Evolutionary conservation across 345 rosid genomes (phyloP).

Genomic region (Lepidium sativum): DNA sequence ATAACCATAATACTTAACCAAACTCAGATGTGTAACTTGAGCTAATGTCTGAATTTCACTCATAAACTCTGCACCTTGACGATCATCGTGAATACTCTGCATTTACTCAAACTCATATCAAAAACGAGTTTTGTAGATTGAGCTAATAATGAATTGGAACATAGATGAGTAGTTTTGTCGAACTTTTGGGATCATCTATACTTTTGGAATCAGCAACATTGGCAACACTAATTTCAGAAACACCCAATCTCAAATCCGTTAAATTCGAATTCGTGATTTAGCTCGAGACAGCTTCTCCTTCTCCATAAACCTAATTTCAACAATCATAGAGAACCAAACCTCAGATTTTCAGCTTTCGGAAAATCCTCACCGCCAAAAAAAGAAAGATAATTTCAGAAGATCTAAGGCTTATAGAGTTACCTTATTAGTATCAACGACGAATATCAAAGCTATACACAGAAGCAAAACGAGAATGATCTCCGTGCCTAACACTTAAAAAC

Average conservation of each 20-base stretch:
- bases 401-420: slow-evolving; percentile 23
- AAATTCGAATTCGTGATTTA: slow-evolving; percentile 5
- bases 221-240: slow-evolving; percentile 1
- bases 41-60: no score
- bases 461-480: slow-evolving; percentile 21
- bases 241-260: slow-evolving; percentile 13
- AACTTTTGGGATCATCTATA: not conserved
- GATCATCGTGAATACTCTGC: no score
- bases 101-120: no score
- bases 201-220: slow-evolving; percentile 16
- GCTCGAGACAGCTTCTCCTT: slow-evolving; percentile 12
- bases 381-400: not conserved
- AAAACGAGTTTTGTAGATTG: no score
- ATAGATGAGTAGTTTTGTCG: not conserved
- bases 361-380: not conserved
- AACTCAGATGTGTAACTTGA: no score
- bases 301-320: slow-evolving; percentile 29
- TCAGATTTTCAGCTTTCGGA: not conserved
- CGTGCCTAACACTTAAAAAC: no score
- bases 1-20: no score
- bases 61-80: no score
- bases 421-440: slow-evolving; percentile 30
- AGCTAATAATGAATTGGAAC: not conserved
- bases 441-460: slow-evolving; percentile 31
- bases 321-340: not conserved